Evolutionary conservation across 306 rosid genomes (phyloP).

Genomic region (Castanea mollissima): DNA sequence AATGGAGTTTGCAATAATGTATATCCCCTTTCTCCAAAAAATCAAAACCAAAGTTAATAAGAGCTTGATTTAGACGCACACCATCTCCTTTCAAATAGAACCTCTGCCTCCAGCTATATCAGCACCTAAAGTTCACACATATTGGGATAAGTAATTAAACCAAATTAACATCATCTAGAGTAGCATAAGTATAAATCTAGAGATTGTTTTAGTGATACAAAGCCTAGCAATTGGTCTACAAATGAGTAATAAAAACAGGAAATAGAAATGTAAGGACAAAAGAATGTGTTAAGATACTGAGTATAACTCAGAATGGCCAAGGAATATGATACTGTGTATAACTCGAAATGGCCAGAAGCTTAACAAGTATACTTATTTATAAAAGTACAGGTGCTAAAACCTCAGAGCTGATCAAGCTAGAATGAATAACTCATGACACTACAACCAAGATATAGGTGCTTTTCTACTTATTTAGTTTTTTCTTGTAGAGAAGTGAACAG

Average conservation of each 20-base stretch:
- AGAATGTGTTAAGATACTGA: background rate
- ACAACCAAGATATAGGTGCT: background rate
- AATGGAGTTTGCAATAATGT: constrained; percentile 81
- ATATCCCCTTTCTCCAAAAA: constrained; percentile 79
- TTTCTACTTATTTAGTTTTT: background rate
- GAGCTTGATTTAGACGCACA: constrained; percentile 91
- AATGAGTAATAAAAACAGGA: background rate
- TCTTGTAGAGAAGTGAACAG: background rate
- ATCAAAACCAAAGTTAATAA: constrained; percentile 80
- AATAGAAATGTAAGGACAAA: background rate
- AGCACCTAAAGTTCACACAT: constrained; percentile 54
- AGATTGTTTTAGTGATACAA: background rate
- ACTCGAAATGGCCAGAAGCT: too few relatives aligned
- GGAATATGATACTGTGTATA: too few relatives aligned
- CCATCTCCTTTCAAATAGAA: constrained; percentile 87
- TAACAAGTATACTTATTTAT: background rate
- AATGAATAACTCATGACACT: background rate
- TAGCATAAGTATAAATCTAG: background rate
- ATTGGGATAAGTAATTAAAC: constrained; percentile 8
- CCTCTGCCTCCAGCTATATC: constrained; percentile 98
- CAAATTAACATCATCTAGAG: constrained; percentile 1
- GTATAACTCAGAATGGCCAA: background rate
- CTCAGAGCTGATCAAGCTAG: background rate
- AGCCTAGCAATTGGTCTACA: background rate
- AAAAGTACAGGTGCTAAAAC: background rate